Conservation (phyloP, 176 grass and related monocot species). For the Thalia dealbata region DNA sequence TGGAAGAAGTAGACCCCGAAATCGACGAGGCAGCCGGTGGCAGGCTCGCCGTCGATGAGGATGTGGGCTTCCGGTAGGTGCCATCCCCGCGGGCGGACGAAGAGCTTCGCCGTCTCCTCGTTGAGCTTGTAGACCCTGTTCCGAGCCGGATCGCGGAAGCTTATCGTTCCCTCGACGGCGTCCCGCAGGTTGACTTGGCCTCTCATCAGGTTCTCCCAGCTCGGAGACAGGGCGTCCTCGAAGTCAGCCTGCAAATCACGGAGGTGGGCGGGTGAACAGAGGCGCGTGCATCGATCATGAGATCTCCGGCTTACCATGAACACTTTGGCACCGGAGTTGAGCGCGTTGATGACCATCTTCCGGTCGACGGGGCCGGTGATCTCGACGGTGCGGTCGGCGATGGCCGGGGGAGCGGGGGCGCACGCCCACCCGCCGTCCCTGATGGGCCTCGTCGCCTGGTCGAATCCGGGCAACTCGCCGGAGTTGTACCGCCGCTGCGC, state of each 20-base stretch:
- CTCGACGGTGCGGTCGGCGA: constrained; percentile 72
- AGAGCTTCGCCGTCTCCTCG: constrained; percentile 49
- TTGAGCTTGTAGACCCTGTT: constrained; percentile 51
- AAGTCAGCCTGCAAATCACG: constrained; percentile 54
- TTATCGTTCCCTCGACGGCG: constrained; percentile 64
- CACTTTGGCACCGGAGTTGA: constrained; percentile 91
- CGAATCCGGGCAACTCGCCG: constrained; percentile 51
- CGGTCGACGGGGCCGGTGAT: constrained; percentile 79
- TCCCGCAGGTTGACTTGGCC: constrained; percentile 83
- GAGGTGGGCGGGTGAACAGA: neutral
- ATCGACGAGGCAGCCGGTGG: constrained; percentile 68
- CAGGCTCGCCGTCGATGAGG: constrained; percentile 69
- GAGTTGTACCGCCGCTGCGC: constrained; percentile 60
- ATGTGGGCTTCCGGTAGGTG: constrained; percentile 86
- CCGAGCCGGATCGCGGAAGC: constrained; percentile 37
- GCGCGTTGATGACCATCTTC: constrained; percentile 97
- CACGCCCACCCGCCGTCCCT: constrained; percentile 54
- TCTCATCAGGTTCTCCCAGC: constrained; percentile 92
- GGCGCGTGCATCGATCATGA: too few relatives aligned
- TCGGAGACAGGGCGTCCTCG: constrained; percentile 90
- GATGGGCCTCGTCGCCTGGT: constrained; percentile 50
- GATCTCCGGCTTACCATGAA: constrained; percentile 45
- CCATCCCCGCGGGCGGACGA: constrained; percentile 81
- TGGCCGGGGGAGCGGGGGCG: constrained; percentile 44
- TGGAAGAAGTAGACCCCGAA: constrained; percentile 99